These are phyloP conservation scores for Gigaspora rosea DNA, from an alignment of 192 early-diverging fungal genomes.

Conservation along the genomic window DNA sequence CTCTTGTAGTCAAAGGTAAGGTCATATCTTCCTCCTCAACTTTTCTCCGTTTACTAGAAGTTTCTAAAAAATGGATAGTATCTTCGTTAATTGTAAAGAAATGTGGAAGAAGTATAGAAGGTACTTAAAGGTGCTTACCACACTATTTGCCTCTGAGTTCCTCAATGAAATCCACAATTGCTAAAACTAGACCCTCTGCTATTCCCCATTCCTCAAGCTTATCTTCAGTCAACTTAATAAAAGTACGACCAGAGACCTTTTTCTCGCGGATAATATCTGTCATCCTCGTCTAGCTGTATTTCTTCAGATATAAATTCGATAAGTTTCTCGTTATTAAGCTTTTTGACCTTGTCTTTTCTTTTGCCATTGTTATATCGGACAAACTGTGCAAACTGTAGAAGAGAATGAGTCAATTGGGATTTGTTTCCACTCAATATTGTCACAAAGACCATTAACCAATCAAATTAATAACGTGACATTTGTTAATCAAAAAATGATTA, in stretches of 20 bases:
- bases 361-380: too few species aligned
- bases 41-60: constrained; percentile 5
- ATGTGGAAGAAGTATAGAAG: constrained; percentile 1
- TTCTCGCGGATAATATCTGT: constrained; percentile 10
- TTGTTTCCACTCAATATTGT: too few species aligned
- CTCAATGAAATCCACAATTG: constrained; percentile 1
- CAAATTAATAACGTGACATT: too few species aligned
- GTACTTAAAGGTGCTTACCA: neutral
- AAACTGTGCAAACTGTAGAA: too few species aligned
- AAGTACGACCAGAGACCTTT: constrained; percentile 23
- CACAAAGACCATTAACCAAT: too few species aligned
- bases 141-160: constrained; percentile 24
- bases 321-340: too few species aligned
- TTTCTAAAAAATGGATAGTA: constrained; percentile 15
- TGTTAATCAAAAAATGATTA: too few species aligned
- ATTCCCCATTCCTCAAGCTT: constrained; percentile 8
- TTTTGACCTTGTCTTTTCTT: too few species aligned
- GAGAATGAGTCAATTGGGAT: too few species aligned
- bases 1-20: neutral
- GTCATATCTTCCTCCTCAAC: neutral
- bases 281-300: constrained; percentile 31
- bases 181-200: neutral
- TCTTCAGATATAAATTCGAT: too few species aligned
- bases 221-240: too few species aligned
- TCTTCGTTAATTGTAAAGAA: neutral